phyloP scores from a whole-genome alignment of 495 filamentous ascomycete species.

The Xylaria venustula region DNA sequence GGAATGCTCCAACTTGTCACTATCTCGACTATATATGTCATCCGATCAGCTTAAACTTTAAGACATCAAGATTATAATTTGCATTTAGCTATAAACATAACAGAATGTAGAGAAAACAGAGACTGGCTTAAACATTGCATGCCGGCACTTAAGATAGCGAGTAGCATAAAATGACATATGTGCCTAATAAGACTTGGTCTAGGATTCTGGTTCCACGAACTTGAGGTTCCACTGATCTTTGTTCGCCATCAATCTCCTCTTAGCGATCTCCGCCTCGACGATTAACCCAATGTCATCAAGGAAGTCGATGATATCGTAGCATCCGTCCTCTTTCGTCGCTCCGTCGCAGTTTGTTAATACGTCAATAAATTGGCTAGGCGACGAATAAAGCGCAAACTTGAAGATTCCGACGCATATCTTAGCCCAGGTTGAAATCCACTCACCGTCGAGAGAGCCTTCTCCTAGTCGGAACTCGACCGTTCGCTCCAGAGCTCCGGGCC shows the following conservation, averaged over 20 bases:
- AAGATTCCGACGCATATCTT: constrained; percentile 31
- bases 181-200: neutral
- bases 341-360: constrained; percentile 12
- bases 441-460: constrained; percentile 26
- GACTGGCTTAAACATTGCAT: too few species aligned
- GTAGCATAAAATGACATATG: too few species aligned
- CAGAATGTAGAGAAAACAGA: too few species aligned
- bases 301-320: constrained; percentile 23
- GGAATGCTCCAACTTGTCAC: too few species aligned
- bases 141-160: too few species aligned
- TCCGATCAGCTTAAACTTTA: too few species aligned
- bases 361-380: constrained; percentile 10
- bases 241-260: constrained; percentile 11
- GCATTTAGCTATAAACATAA: too few species aligned
- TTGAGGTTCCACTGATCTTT: constrained; percentile 1
- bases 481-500: neutral
- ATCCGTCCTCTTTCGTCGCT: neutral
- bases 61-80: too few species aligned
- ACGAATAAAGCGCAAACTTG: constrained; percentile 17
- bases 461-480: constrained; percentile 24
- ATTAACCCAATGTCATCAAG: constrained; percentile 21
- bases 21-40: too few species aligned
- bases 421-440: constrained; percentile 30
- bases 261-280: constrained; percentile 15
- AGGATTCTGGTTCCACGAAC: neutral